phyloP scores from a whole-genome alignment of 805 yeast species.

The Candida mattraensis region DNA sequence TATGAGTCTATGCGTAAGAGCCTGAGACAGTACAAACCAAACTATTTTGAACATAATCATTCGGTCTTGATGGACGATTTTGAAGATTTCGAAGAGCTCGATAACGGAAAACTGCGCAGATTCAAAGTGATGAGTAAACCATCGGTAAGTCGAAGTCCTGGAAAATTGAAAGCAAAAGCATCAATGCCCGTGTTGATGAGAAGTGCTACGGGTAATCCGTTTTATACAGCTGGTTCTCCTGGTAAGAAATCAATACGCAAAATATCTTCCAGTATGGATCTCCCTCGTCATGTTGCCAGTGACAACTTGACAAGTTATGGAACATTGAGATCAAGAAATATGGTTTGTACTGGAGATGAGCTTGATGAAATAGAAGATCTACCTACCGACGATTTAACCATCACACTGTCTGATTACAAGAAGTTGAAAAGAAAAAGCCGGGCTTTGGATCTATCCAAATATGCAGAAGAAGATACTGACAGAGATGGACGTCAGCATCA shows the following conservation, averaged over 20 bases:
- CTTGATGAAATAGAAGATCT: conserved; percentile 28
- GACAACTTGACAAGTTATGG: conserved; percentile 9
- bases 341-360: conserved; percentile 17
- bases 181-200: conserved; percentile 29
- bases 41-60: conserved; percentile 24
- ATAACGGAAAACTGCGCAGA: conserved; percentile 21
- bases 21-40: too few species aligned
- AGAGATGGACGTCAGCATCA: conserved; percentile 11
- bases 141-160: conserved; percentile 3
- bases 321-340: conserved; percentile 1
- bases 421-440: conserved; percentile 27
- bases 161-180: conserved; percentile 18
- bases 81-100: conserved; percentile 27
- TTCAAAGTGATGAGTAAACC: conserved; percentile 16
- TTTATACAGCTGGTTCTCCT: conserved; percentile 19
- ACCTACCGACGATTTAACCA: conserved; percentile 28
- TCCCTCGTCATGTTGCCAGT: conserved; percentile 17
- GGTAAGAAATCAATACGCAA: conserved; percentile 24
- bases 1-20: too few species aligned
- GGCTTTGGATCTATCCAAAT: conserved; percentile 29
- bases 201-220: conserved; percentile 8
- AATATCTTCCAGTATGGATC: conserved; percentile 31
- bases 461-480: conserved; percentile 22
- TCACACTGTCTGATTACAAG: conserved; percentile 29
- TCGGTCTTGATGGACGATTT: conserved; percentile 28